These are phyloP conservation scores for Coprinopsis strossmayeri DNA, from an alignment of 768 basidiomycete species.

Conservation along the genomic window DNA sequence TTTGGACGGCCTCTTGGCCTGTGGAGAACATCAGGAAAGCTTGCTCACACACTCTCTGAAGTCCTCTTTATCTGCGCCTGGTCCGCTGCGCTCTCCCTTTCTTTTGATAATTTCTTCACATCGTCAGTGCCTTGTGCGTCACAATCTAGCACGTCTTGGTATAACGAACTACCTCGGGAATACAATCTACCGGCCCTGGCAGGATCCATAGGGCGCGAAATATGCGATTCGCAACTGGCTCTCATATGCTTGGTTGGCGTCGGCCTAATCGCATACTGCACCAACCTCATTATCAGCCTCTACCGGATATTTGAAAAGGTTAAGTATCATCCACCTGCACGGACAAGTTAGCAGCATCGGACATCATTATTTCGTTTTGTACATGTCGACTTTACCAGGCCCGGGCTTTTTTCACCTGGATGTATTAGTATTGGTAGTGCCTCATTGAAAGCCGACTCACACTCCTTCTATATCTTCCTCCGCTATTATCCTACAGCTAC, in stretches of 20 bases:
- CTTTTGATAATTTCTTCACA: slow-evolving; percentile 90
- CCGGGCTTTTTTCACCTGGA: slow-evolving; percentile 1
- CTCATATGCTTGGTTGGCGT: slow-evolving; percentile 75
- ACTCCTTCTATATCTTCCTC: no score
- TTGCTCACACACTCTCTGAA: slow-evolving; percentile 82
- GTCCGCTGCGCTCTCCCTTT: slow-evolving; percentile 83
- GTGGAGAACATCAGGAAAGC: slow-evolving; percentile 83
- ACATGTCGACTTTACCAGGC: neutral
- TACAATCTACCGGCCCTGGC: slow-evolving; percentile 35
- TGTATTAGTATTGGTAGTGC: slow-evolving; percentile 2
- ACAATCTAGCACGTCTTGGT: slow-evolving; percentile 59
- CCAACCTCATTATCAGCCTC: slow-evolving; percentile 77
- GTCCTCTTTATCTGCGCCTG: slow-evolving; percentile 91
- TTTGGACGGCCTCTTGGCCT: slow-evolving; percentile 89
- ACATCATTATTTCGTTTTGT: neutral
- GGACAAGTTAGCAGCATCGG: slow-evolving; percentile 2
- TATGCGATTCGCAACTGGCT: slow-evolving; percentile 74
- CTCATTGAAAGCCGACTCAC: no score
- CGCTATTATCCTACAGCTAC: no score
- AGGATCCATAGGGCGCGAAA: slow-evolving; percentile 41
- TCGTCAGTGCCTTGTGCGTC: slow-evolving; percentile 75
- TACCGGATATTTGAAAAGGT: slow-evolving; percentile 88
- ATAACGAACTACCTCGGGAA: slow-evolving; percentile 53
- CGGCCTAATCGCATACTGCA: slow-evolving; percentile 74
- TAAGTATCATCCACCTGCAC: slow-evolving; percentile 52